phyloP scores from a whole-genome alignment of 2,329 filamentous ascomycete species.

The Fusarium foetens region DNA sequence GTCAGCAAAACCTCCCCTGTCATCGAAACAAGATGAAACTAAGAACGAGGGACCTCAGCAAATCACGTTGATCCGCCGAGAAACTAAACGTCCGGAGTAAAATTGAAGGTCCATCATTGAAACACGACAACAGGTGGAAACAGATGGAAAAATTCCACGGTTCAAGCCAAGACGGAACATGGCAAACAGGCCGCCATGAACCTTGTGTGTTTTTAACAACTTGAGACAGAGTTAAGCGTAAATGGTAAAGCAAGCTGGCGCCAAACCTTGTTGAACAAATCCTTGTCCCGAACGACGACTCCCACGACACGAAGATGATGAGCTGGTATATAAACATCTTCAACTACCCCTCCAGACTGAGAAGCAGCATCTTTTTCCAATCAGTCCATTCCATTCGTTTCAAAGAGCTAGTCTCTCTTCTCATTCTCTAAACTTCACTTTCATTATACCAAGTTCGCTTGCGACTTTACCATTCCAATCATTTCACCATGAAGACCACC shows the following conservation, averaged over 20 bases:
- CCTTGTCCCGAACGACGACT: not conserved
- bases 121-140: constrained; percentile 1
- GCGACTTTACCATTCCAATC: constrained; percentile 3
- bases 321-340: constrained; percentile 3
- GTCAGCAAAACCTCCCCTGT: not conserved
- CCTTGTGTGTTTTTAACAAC: not conserved
- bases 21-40: constrained; percentile 17
- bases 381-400: constrained; percentile 20
- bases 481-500: constrained; percentile 19
- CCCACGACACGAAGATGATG: not conserved
- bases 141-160: not conserved
- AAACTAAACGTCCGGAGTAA: constrained; percentile 10
- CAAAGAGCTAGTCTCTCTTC: constrained; percentile 23
- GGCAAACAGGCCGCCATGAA: not conserved
- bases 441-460: constrained; percentile 14
- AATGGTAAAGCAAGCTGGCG: not conserved
- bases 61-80: constrained; percentile 2
- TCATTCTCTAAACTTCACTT: constrained; percentile 12
- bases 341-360: not conserved
- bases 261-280: not conserved
- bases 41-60: not conserved
- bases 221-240: constrained; percentile 8
- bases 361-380: constrained; percentile 11
- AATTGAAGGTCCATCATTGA: not conserved
- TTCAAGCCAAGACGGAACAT: not conserved